Evolutionary conservation across 1,139 yeast genomes (phyloP).

Genomic region (Debaryomyces psychrophilus): DNA sequence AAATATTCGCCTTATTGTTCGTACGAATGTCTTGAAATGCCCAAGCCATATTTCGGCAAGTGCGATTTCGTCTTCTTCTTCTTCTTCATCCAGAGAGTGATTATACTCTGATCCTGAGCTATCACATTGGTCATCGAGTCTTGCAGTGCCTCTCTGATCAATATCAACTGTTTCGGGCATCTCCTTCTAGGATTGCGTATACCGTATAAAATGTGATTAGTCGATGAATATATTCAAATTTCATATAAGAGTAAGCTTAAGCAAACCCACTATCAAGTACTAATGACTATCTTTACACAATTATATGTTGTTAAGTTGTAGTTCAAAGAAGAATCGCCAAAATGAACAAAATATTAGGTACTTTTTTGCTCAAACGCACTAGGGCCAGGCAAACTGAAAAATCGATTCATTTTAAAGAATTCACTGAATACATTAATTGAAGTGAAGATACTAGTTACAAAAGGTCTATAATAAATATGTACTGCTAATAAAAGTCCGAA

Average conservation of each 20-base stretch:
- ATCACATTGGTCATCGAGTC: background rate
- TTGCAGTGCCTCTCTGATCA: background rate
- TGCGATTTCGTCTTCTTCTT: background rate
- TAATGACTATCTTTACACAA: too few species aligned
- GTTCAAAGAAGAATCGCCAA: too few species aligned
- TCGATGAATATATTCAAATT: background rate
- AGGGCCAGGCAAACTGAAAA: too few species aligned
- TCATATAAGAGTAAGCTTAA: background rate
- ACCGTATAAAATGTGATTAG: too few species aligned
- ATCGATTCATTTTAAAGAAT: background rate
- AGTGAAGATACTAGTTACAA: slow-evolving; percentile 6
- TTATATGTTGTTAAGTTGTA: too few species aligned
- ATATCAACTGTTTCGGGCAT: too few species aligned
- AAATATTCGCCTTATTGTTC: background rate
- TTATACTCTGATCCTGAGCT: slow-evolving; percentile 4
- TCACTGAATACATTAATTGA: background rate
- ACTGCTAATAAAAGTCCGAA: background rate
- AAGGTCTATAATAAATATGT: slow-evolving; percentile 2
- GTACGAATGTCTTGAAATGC: background rate
- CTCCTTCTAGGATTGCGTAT: too few species aligned
- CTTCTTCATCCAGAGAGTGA: slow-evolving; percentile 10
- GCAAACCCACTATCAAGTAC: too few species aligned
- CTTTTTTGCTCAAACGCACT: too few species aligned
- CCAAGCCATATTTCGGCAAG: background rate
- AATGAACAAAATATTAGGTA: too few species aligned